Base-by-base conservation (phyloP, 345 rosid species). In the Bruguiera gymnorhiza region DNA sequence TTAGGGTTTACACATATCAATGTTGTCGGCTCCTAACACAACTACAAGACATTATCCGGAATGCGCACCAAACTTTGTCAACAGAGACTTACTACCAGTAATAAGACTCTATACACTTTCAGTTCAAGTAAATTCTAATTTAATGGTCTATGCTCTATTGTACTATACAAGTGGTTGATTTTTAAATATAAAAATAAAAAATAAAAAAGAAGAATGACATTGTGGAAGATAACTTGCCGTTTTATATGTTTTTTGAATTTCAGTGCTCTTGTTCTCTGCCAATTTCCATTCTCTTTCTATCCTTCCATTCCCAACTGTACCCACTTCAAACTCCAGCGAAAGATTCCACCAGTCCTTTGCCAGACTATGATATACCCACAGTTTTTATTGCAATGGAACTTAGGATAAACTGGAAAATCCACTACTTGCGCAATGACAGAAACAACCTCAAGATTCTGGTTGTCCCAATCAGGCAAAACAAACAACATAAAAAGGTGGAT, bases 261-360 rank as follows among this genome's bases (percentile, higher is more conserved):
- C 84, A 83, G 85, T 63, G 88, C 81, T 43, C 76, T 66, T 77
- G 15, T 52, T 60, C 62, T 11, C 60, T 15, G 50, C 54, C 65
- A 76, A 81, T 73, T 83, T 87, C 86, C 85, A 82, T 82, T 85
- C 87, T 79, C 83, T 78, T 80, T 77, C 75, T 55, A 78, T 77
- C 75, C 84, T 82, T 81, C 80, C 65, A 60, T 79, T 74, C 81
- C 46, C 82, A 65, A n/a, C 66, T 16, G 54, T 36, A 24, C 58
- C 58, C 60, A 56, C 62, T 75, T 76, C 88, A 72, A 73, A 80
- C 83, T 82, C 73, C 81, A 13, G 80, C 77, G 71, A 78, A 81
- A 80, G 84, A 82, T 79, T 82, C 85, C 83, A 52, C 60, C 74
- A 31, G 62, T 61, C 73, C 62, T 63, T 13, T 32, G 32, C 3